These are phyloP conservation scores for Zymoseptoria brevis DNA, from an alignment of 2,329 filamentous ascomycete species.

Conservation along the genomic window DNA sequence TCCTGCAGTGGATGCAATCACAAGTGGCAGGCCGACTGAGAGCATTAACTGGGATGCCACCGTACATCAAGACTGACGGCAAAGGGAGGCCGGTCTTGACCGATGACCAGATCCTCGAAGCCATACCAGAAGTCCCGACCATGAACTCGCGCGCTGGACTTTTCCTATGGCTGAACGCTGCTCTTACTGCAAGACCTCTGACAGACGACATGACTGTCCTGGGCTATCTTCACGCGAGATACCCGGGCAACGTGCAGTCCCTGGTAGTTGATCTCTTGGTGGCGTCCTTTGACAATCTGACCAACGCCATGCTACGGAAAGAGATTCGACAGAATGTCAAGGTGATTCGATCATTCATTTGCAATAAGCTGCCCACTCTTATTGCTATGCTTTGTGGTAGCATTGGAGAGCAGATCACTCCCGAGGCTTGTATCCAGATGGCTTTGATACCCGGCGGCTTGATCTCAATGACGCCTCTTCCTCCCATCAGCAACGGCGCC, in stretches of 20 bases:
- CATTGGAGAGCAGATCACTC: constrained; percentile 51
- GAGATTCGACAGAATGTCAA: constrained; percentile 56
- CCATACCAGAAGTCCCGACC: constrained; percentile 53
- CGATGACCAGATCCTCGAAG: constrained; percentile 47
- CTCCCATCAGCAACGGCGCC: constrained; percentile 54
- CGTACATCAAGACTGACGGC: constrained; percentile 62
- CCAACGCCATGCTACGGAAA: constrained; percentile 72
- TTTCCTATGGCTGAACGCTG: constrained; percentile 76
- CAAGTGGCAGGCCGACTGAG: constrained; percentile 25
- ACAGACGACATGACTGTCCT: constrained; percentile 74
- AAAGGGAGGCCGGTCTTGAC: constrained; percentile 53
- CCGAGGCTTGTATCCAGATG: constrained; percentile 58
- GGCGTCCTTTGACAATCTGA: constrained; percentile 81
- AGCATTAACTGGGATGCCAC: constrained; percentile 21
- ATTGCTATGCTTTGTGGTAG: constrained; percentile 50
- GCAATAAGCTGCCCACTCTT: constrained; percentile 61
- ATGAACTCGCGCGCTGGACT: constrained; percentile 72
- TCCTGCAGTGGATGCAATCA: constrained; percentile 29
- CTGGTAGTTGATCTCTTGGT: constrained; percentile 76
- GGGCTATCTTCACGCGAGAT: constrained; percentile 75
- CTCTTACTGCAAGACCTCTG: constrained; percentile 71
- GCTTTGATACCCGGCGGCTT: constrained; percentile 47
- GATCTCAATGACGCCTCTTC: constrained; percentile 59
- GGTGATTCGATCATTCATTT: constrained; percentile 75
- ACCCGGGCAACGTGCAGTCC: constrained; percentile 71